A percentile compares a stretch with the other conserved stretches of the same genome.
phyloP scores from a whole-genome alignment of 768 basidiomycete species.

The Omphalotus guepiniiformis region DNA sequence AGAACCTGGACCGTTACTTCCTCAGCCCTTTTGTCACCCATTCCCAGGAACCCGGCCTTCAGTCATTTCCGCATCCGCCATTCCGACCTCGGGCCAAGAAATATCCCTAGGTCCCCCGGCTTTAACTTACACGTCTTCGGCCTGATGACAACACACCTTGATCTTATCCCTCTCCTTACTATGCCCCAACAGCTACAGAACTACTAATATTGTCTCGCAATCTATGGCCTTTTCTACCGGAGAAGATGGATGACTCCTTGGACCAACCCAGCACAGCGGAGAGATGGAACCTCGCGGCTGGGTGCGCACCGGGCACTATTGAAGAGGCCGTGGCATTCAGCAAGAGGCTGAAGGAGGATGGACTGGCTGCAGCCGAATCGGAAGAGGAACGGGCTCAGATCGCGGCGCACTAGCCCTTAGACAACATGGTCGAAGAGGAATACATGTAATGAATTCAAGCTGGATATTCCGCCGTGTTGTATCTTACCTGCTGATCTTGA shows the following conservation, averaged over 20 bases:
- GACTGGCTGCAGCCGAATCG: slow-evolving; percentile 21
- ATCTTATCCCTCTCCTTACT: slow-evolving; percentile 44
- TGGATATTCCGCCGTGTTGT: too few relatives aligned
- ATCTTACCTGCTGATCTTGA: too few relatives aligned
- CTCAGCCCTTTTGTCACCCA: slow-evolving; percentile 42
- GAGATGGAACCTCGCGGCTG: slow-evolving; percentile 39
- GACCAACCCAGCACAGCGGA: slow-evolving; percentile 28
- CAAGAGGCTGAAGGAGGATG: slow-evolving; percentile 31
- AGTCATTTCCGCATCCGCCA: slow-evolving; percentile 47
- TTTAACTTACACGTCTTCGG: slow-evolving; percentile 35
- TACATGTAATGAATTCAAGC: too few relatives aligned
- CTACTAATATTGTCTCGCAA: slow-evolving; percentile 37
- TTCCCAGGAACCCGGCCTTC: slow-evolving; percentile 35
- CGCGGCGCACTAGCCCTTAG: slow-evolving; percentile 38
- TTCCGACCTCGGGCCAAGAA: slow-evolving; percentile 46
- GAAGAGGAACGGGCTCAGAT: slow-evolving; percentile 29
- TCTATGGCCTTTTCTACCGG: slow-evolving; percentile 41
- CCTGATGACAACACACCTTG: slow-evolving; percentile 52
- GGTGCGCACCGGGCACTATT: slow-evolving; percentile 40
- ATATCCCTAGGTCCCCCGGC: slow-evolving; percentile 43
- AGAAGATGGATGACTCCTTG: slow-evolving; percentile 37
- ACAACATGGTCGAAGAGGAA: slow-evolving; percentile 47
- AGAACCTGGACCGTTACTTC: slow-evolving; percentile 47
- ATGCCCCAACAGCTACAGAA: slow-evolving; percentile 44
- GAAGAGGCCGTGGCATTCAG: slow-evolving; percentile 29